Evolutionary conservation across 192 early-diverging fungal species (phyloP), one percentile per base, ranked within the genome.

Genomic region (Linderina pennispora): DNA sequence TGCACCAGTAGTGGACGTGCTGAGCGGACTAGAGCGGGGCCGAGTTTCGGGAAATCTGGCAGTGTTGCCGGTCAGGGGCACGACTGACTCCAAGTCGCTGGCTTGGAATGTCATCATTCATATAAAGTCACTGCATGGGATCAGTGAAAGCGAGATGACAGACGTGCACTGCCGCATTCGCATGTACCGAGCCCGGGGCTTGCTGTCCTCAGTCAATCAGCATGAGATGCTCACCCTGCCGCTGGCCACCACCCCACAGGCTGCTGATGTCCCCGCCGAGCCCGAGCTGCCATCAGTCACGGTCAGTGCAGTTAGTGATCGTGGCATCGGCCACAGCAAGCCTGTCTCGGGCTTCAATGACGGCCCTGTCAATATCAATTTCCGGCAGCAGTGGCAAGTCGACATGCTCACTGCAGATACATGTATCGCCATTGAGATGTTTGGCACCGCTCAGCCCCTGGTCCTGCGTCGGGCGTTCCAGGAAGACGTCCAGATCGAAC

Each of bases 401-500:
- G 65, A 54, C 34, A 40, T 43, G 45, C 45, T 71, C 1, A 45
- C 62, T 2, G 45, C 28, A 0, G 56, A 58, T 34, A 63, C 59
- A 0, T 58, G 57, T 10, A 51, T 64, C 11, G 40, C 56, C 1
- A 32, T 71, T 3, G 66, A 76, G 40, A 48, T 76, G 19, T 76
- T 71, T 43, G 74, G 49, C 14, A 32, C 31, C 13, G 54, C 55
- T 2, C 53, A 42, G 37, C 58, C 62, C 16, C 48, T 44, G 15
- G 47, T 51, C 0, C 38, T 69, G 17, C 66, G 75, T 5, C 48
- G 53, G 0, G 70, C 63, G 10, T 62, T 77, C 15, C 61, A 61
- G 31, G 68, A 65, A 28, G 75, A 77, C 40, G 56, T 62, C 23
- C 55, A 55, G 32, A 46, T 58, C 16, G 76, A 78, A 37, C 32